Evolutionary conservation across 2,329 filamentous ascomycete species (phyloP).

Genomic region (Fusarium neocosmosporiellum): DNA sequence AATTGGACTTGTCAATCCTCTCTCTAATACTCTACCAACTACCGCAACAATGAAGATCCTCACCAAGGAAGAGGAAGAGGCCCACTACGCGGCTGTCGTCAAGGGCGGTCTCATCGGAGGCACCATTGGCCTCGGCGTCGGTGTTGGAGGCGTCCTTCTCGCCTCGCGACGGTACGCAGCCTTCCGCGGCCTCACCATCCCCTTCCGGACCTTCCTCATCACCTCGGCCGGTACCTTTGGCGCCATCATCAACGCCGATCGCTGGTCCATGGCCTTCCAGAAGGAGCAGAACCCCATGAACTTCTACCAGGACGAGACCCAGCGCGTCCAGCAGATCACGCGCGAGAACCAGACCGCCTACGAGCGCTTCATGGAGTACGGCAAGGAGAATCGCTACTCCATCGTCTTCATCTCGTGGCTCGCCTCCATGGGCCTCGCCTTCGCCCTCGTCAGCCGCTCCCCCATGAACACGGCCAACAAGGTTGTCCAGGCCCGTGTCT

Average conservation of each 20-base stretch:
- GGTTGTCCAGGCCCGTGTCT: constrained; percentile 93
- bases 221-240: constrained; percentile 85
- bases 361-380: constrained; percentile 77
- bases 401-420: constrained; percentile 88
- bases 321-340: constrained; percentile 65
- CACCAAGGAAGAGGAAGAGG: constrained; percentile 90
- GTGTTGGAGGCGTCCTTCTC: constrained; percentile 73
- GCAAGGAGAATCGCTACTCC: constrained; percentile 83
- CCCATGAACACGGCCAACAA: constrained; percentile 82
- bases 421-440: constrained; percentile 79
- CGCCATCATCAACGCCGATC: constrained; percentile 90
- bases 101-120: constrained; percentile 84
- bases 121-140: constrained; percentile 72
- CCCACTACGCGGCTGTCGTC: constrained; percentile 84
- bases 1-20: not conserved
- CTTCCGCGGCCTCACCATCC: constrained; percentile 85
- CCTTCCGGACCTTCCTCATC: constrained; percentile 91
- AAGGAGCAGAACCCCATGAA: constrained; percentile 73
- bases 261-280: constrained; percentile 73
- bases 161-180: constrained; percentile 79
- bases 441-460: constrained; percentile 81
- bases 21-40: constrained; percentile 16
- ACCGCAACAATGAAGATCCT: constrained; percentile 87
- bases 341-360: constrained; percentile 66
- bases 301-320: constrained; percentile 72